These are phyloP conservation scores for Hypomyces perniciosus DNA, from an alignment of 2,329 filamentous ascomycete species.

Conservation along the genomic window DNA sequence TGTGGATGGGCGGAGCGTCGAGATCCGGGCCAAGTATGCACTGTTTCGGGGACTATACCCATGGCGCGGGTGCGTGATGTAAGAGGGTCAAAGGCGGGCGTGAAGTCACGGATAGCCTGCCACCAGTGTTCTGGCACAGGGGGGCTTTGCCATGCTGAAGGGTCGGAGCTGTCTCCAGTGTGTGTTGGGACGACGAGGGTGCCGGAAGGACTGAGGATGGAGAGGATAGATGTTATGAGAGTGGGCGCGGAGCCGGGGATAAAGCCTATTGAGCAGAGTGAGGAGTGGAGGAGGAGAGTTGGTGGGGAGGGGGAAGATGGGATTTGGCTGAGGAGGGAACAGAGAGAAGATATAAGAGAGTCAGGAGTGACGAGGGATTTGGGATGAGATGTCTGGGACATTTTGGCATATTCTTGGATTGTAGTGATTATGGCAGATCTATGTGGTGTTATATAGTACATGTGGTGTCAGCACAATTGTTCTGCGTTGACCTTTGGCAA, in stretches of 20 bases:
- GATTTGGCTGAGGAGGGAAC: background rate
- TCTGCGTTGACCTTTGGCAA: no score
- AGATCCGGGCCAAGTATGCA: constrained; percentile 15
- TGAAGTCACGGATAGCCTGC: constrained; percentile 14
- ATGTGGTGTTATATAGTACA: no score
- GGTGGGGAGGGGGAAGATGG: background rate
- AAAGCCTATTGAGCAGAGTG: background rate
- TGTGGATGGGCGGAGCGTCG: constrained; percentile 16
- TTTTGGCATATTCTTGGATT: background rate
- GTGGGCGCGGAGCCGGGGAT: background rate
- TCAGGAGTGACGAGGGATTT: background rate
- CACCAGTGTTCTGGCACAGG: constrained; percentile 15
- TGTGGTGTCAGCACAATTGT: no score
- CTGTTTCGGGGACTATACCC: constrained; percentile 13
- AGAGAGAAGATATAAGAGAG: background rate
- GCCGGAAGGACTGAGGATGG: constrained; percentile 1
- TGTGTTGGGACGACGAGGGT: constrained; percentile 16
- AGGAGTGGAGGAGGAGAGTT: background rate
- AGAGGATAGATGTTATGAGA: background rate
- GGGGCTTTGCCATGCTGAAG: constrained; percentile 12
- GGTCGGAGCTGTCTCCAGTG: constrained; percentile 15
- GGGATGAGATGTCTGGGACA: background rate
- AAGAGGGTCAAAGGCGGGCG: constrained; percentile 11
- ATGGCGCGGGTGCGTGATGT: constrained; percentile 8
- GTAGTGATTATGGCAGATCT: no score